Conservation (phyloP, 805 yeast genomes). For the Metschnikowia baotianmanensis region DNA sequence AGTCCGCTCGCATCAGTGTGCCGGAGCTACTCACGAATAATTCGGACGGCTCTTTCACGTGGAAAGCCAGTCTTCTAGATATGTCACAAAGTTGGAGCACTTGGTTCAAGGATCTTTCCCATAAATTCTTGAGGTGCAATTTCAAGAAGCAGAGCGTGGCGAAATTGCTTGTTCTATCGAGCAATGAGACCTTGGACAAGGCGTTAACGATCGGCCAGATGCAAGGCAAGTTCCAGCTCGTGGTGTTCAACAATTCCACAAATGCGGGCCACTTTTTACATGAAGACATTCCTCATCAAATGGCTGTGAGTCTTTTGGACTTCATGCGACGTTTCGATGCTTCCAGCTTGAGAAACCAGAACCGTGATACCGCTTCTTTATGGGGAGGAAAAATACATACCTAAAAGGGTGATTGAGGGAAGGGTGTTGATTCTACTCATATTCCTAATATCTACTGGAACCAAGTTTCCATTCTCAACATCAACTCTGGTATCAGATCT, state of each 20-base stretch:
- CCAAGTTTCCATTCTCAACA: background rate
- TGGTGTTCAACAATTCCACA: conserved; percentile 59
- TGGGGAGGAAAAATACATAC: conserved; percentile 34
- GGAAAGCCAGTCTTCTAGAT: conserved; percentile 63
- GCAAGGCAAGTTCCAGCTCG: conserved; percentile 94
- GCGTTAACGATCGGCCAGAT: conserved; percentile 90
- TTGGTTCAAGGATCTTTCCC: conserved; percentile 79
- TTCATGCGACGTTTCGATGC: conserved; percentile 47
- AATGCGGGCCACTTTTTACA: conserved; percentile 89
- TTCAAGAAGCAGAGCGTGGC: conserved; percentile 32
- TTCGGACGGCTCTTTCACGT: conserved; percentile 27
- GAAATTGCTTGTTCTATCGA: conserved; percentile 77
- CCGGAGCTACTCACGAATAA: conserved; percentile 55
- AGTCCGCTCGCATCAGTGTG: conserved; percentile 73
- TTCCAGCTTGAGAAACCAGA: conserved; percentile 30
- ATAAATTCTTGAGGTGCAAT: conserved; percentile 38
- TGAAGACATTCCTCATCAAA: conserved; percentile 77
- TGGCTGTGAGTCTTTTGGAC: conserved; percentile 54
- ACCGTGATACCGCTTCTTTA: conserved; percentile 32
- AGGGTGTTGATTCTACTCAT: background rate
- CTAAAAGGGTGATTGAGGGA: background rate
- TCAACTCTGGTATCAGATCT: conserved; percentile 3
- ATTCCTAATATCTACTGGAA: background rate
- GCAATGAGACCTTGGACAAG: conserved; percentile 85
- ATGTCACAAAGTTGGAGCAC: conserved; percentile 73